Base-by-base conservation (phyloP, 2,329 filamentous ascomycete genomes). In the Metarhizium sp. region DNA sequence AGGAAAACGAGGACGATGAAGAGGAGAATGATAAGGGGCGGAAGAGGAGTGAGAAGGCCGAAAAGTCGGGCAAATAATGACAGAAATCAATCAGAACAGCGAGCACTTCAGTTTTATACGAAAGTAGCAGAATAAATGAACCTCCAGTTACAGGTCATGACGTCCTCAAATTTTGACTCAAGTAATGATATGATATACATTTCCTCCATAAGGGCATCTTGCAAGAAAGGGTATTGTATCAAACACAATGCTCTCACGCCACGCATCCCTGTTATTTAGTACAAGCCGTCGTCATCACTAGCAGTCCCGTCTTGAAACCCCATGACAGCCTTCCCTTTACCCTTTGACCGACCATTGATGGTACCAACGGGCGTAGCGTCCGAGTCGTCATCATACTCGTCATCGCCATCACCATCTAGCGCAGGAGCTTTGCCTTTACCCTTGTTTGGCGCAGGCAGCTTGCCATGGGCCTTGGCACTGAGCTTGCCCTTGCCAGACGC, bases 271-370 rank as follows among this genome's bases (percentile, higher is more conserved):
- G 42, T 29, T 18, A 16, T 43, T 67, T 71, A 82, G 54, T 84
- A 84, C 64, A 84, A 61, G 10, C 73, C 79, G 50, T 83, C 80
- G 52, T 84, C 80, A 57, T 79, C 81, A 59, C 76, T 79, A 18
- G 73, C 78, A n/a, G 72, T 76, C 20, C 75, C 74, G n/a, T 80
- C 73, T 61, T 76, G 73, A 59, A 83, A 81, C 36, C 71, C 70
- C 57, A 74, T 75, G 16, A 75, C 70, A 2, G 74, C 80, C 63
- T 82, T 84, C 1, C 75, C 81, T 66, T 84, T 84, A 7, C 78
- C 78, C 62, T 81, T 81, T n/a, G 64, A 59, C 58, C 60, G 60
- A 29, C 67, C 68, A 52, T 68, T 68, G 13, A 63, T 61, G 6
- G 63, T 63, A n/a, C 65, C 69, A 53, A 65, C 62, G 14, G 46